Conservation (phyloP, 257 asterid genomes). For the Solanum paucissectum region DNA sequence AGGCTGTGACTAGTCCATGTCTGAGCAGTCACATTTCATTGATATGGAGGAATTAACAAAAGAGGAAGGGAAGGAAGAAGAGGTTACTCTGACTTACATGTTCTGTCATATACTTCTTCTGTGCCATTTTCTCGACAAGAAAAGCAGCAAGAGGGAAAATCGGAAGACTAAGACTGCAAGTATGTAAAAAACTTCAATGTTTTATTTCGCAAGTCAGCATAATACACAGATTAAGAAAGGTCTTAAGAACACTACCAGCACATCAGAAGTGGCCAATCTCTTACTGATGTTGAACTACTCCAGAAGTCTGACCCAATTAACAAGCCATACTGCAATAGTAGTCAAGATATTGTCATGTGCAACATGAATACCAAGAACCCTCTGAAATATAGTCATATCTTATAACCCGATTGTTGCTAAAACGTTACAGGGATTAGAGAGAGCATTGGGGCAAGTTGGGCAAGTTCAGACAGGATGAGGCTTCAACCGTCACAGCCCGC, state of each 20-base stretch:
- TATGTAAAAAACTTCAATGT: not conserved
- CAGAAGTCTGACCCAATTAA: constrained; percentile 78
- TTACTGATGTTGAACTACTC: constrained; percentile 73
- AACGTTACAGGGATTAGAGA: not conserved
- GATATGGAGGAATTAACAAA: not conserved
- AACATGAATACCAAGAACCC: not conserved
- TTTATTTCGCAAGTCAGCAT: not conserved
- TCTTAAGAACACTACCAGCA: constrained; percentile 57
- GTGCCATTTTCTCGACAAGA: constrained; percentile 65
- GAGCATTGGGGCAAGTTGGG: not conserved
- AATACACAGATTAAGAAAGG: not conserved
- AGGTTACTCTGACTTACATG: constrained; percentile 37
- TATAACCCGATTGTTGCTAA: not conserved
- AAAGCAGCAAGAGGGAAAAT: constrained; percentile 76
- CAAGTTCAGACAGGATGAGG: not conserved
- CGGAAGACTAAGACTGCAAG: constrained; percentile 76
- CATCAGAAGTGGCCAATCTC: constrained; percentile 96
- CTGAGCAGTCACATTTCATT: not conserved
- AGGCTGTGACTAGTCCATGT: not conserved
- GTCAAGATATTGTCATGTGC: constrained; percentile 5
- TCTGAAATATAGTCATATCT: not conserved
- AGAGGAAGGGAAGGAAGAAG: not conserved
- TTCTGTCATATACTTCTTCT: constrained; percentile 44
- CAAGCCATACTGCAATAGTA: constrained; percentile 83
- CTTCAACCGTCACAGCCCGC: not conserved